phyloP scores from a whole-genome alignment of 2,329 filamentous ascomycete genomes.

The Trichoderma harzianum region DNA sequence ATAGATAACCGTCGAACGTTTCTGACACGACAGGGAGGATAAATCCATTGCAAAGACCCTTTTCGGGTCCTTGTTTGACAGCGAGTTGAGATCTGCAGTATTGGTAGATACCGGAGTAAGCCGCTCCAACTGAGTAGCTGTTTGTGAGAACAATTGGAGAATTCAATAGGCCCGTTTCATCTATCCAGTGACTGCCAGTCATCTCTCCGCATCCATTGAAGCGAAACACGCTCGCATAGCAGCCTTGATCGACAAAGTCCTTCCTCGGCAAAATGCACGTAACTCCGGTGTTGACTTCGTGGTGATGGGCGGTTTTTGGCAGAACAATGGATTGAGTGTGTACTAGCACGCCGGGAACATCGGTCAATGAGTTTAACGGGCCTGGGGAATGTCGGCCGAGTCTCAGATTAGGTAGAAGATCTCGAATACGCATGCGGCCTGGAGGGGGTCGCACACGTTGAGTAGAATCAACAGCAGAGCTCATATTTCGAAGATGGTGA shows the following conservation, averaged over 20 bases:
- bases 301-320: neutral
- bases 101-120: constrained; percentile 48
- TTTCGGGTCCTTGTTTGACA: constrained; percentile 38
- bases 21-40: constrained; percentile 54
- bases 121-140: constrained; percentile 49
- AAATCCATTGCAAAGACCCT: constrained; percentile 47
- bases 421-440: constrained; percentile 30
- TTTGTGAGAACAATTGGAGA: constrained; percentile 57
- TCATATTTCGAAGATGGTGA: neutral
- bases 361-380: constrained; percentile 44
- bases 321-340: constrained; percentile 40
- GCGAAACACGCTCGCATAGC: constrained; percentile 46
- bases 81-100: constrained; percentile 37
- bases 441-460: neutral
- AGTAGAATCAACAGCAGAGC: neutral
- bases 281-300: constrained; percentile 41
- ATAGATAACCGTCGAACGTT: constrained; percentile 58
- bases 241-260: constrained; percentile 40
- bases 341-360: constrained; percentile 42
- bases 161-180: constrained; percentile 53
- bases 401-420: constrained; percentile 39
- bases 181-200: constrained; percentile 55
- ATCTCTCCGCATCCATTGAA: constrained; percentile 60
- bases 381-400: constrained; percentile 41
- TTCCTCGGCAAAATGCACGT: constrained; percentile 43